Evolutionary conservation across 768 basidiomycete genomes (phyloP).

Genomic region (Boletus rufocinnamomeus): DNA sequence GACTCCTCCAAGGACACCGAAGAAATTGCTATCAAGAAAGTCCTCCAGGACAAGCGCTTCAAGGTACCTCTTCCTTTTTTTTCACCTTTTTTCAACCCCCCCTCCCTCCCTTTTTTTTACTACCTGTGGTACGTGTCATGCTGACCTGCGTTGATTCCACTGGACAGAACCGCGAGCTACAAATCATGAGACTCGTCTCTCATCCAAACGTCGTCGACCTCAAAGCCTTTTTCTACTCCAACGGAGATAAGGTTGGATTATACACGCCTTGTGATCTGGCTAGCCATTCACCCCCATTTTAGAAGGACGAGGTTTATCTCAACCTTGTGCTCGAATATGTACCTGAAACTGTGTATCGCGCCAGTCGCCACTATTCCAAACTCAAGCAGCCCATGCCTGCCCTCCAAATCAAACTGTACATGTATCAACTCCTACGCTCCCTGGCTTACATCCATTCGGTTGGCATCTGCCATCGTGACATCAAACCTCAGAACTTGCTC

Average conservation of each 20-base stretch:
- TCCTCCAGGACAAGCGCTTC: slow-evolving; percentile 99
- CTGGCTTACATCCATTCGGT: slow-evolving; percentile 99
- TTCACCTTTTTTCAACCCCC: slow-evolving; percentile 5
- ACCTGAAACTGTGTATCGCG: slow-evolving; percentile 98
- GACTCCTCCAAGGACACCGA: slow-evolving; percentile 61
- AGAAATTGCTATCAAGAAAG: slow-evolving; percentile 99
- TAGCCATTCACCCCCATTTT: slow-evolving; percentile 5
- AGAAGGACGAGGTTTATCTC: slow-evolving; percentile 99
- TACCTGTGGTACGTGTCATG: slow-evolving; percentile 2
- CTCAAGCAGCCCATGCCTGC: slow-evolving; percentile 99
- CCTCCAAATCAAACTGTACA: slow-evolving; percentile 99
- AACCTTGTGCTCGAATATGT: slow-evolving; percentile 99
- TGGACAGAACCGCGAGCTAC: slow-evolving; percentile 92
- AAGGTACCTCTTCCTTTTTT: slow-evolving; percentile 64
- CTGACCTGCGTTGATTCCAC: slow-evolving; percentile 14
- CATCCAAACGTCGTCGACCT: slow-evolving; percentile 99
- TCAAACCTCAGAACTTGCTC: slow-evolving; percentile 98
- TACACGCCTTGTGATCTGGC: slow-evolving; percentile 6
- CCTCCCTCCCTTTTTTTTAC: background rate
- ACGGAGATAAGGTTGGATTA: slow-evolving; percentile 90
- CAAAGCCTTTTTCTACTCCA: slow-evolving; percentile 98
- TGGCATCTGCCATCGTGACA: slow-evolving; percentile 99
- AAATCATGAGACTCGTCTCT: slow-evolving; percentile 96
- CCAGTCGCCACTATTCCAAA: slow-evolving; percentile 97
- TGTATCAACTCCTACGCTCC: slow-evolving; percentile 98